phyloP scores from a whole-genome alignment of 1,284 basidiomycete species.

The Trametes polyzona region DNA sequence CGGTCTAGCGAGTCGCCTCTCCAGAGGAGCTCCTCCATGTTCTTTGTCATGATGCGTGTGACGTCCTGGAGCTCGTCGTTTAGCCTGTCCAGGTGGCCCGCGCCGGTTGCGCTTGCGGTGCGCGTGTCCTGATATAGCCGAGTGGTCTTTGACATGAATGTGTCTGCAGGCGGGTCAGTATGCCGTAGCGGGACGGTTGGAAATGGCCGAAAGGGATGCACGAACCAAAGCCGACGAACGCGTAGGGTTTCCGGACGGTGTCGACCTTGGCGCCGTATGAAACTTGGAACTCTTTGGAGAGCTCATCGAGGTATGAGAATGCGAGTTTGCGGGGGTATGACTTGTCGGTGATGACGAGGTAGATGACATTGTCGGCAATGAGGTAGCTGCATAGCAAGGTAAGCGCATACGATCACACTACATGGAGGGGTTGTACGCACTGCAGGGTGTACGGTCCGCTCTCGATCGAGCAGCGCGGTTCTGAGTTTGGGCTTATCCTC shows the following conservation, averaged over 20 bases:
- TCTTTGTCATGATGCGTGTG: slow-evolving; percentile 99
- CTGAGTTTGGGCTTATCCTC: slow-evolving; percentile 90
- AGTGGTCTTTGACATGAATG: slow-evolving; percentile 98
- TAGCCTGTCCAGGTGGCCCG: slow-evolving; percentile 80
- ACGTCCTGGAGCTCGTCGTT: slow-evolving; percentile 98
- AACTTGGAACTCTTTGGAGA: slow-evolving; percentile 92
- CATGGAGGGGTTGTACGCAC: slow-evolving; percentile 49
- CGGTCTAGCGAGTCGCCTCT: slow-evolving; percentile 95
- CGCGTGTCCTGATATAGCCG: slow-evolving; percentile 94
- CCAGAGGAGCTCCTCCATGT: slow-evolving; percentile 99
- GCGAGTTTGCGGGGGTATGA: slow-evolving; percentile 98
- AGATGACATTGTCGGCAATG: slow-evolving; percentile 92
- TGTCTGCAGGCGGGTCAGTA: slow-evolving; percentile 58
- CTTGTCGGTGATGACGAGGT: slow-evolving; percentile 94
- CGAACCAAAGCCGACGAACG: slow-evolving; percentile 94
- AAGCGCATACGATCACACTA: neutral
- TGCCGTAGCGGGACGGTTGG: slow-evolving; percentile 35
- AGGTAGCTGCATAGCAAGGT: slow-evolving; percentile 75
- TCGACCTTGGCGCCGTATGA: slow-evolving; percentile 94
- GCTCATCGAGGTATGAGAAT: slow-evolving; percentile 96
- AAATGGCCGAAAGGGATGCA: slow-evolving; percentile 11
- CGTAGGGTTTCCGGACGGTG: slow-evolving; percentile 86
- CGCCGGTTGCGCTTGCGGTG: slow-evolving; percentile 73
- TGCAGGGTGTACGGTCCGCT: slow-evolving; percentile 94
- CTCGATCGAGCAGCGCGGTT: slow-evolving; percentile 96